Percentiles rank a stretch among this genome's conserved stretches.
These are phyloP conservation scores for Cenchrus purpureus DNA, from an alignment of 176 grass and related monocot genomes.

Conservation along the genomic window DNA sequence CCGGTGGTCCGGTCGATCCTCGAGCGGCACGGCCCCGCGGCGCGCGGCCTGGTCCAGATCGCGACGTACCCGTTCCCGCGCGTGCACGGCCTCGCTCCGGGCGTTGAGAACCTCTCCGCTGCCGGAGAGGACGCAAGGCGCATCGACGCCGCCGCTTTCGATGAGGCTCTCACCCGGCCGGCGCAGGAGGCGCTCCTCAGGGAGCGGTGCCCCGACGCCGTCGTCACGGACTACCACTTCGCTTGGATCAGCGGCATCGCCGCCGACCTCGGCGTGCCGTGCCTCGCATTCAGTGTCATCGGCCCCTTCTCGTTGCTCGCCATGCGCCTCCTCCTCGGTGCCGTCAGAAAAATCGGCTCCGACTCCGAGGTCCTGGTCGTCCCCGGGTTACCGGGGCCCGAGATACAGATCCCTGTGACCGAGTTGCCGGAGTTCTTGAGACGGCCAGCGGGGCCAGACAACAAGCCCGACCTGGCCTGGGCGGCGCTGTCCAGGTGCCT, in stretches of 20 bases:
- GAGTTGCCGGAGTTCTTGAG: slow-evolving; percentile 41
- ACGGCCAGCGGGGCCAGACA: background rate
- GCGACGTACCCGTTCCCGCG: slow-evolving; percentile 6
- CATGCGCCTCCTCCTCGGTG: background rate
- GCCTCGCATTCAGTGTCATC: background rate
- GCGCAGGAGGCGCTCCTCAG: slow-evolving; percentile 24
- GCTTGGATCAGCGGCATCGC: slow-evolving; percentile 6
- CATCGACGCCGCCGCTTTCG: background rate
- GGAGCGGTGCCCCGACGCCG: slow-evolving; percentile 10
- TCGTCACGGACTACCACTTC: slow-evolving; percentile 45
- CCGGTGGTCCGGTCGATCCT: background rate
- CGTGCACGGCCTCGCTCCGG: slow-evolving; percentile 11
- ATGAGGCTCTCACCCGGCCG: too few species aligned
- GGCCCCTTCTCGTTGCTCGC: slow-evolving; percentile 25
- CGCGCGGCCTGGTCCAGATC: background rate
- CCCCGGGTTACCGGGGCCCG: background rate
- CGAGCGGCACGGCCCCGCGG: background rate
- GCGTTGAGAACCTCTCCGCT: slow-evolving; percentile 13
- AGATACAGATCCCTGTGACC: slow-evolving; percentile 25
- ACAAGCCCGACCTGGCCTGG: accelerated
- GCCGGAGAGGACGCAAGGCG: background rate
- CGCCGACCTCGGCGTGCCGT: slow-evolving; percentile 25
- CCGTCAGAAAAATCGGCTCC: background rate
- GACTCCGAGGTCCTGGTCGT: background rate
- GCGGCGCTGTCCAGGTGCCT: background rate